Conservation (phyloP, 2,329 filamentous ascomycete species). For the Acrodontium crateriforme region DNA sequence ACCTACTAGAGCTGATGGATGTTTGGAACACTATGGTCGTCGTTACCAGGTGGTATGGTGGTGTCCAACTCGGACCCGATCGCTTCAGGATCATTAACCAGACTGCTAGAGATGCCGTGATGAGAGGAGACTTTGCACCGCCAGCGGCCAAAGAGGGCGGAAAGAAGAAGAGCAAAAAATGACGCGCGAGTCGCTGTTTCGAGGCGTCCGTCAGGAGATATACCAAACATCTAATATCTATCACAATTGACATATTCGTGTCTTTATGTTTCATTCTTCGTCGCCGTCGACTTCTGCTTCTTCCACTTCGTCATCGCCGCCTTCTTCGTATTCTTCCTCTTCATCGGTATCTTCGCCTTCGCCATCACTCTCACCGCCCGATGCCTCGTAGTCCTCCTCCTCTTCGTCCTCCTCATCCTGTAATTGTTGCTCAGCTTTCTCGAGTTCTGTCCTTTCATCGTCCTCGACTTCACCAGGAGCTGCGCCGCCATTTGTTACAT, state of each 20-base stretch:
- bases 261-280: no score
- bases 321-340: slow-evolving; percentile 15
- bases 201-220: no score
- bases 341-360: slow-evolving; percentile 19
- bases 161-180: slow-evolving; percentile 14
- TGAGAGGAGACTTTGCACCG: slow-evolving; percentile 57
- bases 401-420: slow-evolving; percentile 22
- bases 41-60: slow-evolving; percentile 91
- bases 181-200: slow-evolving; percentile 1
- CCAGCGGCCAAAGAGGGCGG: slow-evolving; percentile 30
- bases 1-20: slow-evolving; percentile 90
- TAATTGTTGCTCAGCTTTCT: slow-evolving; percentile 19
- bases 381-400: slow-evolving; percentile 22
- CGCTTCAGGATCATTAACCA: slow-evolving; percentile 83
- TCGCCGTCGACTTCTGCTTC: slow-evolving; percentile 13
- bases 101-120: slow-evolving; percentile 69
- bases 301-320: slow-evolving; percentile 9
- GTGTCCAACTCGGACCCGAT: slow-evolving; percentile 74
- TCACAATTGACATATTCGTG: no score
- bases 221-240: no score
- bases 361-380: slow-evolving; percentile 21
- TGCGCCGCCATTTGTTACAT: slow-evolving; percentile 8
- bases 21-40: slow-evolving; percentile 88
- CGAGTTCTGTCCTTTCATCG: slow-evolving; percentile 14
- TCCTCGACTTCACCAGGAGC: slow-evolving; percentile 15